These are phyloP conservation scores for Colletotrichum sp. DNA, from an alignment of 2,329 filamentous ascomycete genomes.

Conservation along the genomic window DNA sequence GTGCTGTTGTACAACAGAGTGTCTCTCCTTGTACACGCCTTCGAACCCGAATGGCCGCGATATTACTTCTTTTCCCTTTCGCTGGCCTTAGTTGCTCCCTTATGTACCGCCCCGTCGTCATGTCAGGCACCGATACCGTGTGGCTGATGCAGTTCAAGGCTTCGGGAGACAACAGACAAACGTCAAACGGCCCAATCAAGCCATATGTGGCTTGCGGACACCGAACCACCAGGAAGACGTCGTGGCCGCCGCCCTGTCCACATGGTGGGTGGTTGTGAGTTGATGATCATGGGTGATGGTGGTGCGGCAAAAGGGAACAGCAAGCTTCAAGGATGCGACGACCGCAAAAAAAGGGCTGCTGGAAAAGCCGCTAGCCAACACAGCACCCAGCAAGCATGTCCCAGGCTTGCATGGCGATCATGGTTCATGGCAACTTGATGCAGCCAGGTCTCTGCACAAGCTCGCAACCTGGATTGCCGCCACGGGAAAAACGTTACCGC, in stretches of 20 bases:
- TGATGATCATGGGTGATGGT: constrained; percentile 1
- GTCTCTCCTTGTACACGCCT: neutral
- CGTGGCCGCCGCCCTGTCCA: neutral
- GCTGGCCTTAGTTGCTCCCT: neutral
- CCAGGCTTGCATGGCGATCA: constrained; percentile 35
- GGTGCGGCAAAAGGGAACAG: constrained; percentile 6
- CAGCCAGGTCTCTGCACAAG: constrained; percentile 28
- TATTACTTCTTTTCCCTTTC: neutral
- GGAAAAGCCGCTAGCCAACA: constrained; percentile 17
- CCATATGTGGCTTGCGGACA: constrained; percentile 10
- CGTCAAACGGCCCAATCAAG: neutral
- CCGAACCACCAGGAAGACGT: neutral
- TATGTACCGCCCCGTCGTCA: constrained; percentile 7
- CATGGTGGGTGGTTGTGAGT: neutral
- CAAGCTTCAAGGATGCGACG: neutral
- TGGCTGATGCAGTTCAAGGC: neutral
- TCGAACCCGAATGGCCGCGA: neutral
- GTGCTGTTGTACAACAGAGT: neutral
- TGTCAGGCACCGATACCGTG: constrained; percentile 12
- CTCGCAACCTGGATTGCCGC: constrained; percentile 26
- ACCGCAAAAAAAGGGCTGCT: neutral
- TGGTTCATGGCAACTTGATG: constrained; percentile 42
- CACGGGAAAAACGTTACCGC: constrained; percentile 27
- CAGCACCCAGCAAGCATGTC: constrained; percentile 20
- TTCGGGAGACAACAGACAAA: neutral